phyloP scores from a whole-genome alignment of 106 monocot genomes.

The Apostasia shenzhenica region DNA sequence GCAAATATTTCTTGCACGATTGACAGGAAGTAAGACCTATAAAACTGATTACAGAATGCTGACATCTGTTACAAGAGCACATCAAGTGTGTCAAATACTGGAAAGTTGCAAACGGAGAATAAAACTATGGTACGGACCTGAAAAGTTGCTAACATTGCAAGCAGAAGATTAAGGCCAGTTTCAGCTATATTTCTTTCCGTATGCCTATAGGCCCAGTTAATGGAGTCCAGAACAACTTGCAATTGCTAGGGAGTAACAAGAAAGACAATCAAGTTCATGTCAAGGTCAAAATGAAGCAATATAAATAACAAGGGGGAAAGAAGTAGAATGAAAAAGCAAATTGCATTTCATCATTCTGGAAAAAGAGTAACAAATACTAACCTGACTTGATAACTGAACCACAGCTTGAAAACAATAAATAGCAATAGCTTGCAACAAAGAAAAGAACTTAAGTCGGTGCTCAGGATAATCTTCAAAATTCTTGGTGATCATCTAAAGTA shows the following conservation, averaged over 20 bases:
- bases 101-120: background rate
- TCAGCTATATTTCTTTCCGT: slow-evolving; percentile 96
- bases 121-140: slow-evolving; percentile 37
- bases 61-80: slow-evolving; percentile 36
- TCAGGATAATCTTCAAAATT: slow-evolving; percentile 98
- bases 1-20: slow-evolving; percentile 97
- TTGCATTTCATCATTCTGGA: background rate
- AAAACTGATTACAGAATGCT: slow-evolving; percentile 84
- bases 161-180: slow-evolving; percentile 82
- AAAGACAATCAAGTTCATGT: background rate
- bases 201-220: slow-evolving; percentile 91
- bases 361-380: slow-evolving; percentile 12
- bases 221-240: slow-evolving; percentile 86
- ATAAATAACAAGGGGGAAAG: background rate
- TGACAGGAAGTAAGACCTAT: slow-evolving; percentile 72
- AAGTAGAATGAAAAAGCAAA: background rate
- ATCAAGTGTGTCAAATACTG: background rate
- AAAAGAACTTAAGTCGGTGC: slow-evolving; percentile 92
- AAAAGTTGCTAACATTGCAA: slow-evolving; percentile 81
- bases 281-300: background rate
- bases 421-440: slow-evolving; percentile 77
- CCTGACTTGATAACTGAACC: slow-evolving; percentile 81
- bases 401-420: slow-evolving; percentile 86
- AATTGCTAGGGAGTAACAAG: slow-evolving; percentile 51
- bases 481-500: slow-evolving; percentile 81